These are phyloP conservation scores for Pilasporangium apinafurcum DNA, from an alignment of 352 stramenopile species.

Conservation along the genomic window DNA sequence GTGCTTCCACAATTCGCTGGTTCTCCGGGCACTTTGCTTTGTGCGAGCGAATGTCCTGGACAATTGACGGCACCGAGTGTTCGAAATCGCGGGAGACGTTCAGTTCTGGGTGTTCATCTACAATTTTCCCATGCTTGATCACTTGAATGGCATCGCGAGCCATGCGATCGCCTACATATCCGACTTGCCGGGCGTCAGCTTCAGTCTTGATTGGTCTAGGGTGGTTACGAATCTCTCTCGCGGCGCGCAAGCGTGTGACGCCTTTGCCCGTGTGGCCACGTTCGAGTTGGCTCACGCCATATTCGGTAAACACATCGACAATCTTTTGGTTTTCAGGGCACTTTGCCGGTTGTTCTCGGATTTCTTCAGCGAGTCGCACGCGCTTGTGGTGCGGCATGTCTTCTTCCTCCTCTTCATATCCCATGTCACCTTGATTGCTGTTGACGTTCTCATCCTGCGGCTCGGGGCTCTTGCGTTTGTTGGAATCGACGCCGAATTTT, in stretches of 20 bases:
- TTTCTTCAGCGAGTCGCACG: conserved; percentile 44
- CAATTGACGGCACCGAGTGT: conserved; percentile 33
- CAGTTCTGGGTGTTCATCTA: conserved; percentile 29
- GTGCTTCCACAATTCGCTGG: conserved; percentile 51
- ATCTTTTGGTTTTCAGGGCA: conserved; percentile 66
- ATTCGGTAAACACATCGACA: conserved; percentile 63
- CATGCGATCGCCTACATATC: conserved; percentile 53
- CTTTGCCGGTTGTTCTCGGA: conserved; percentile 27
- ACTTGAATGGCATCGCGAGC: conserved; percentile 55
- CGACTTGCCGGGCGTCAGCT: conserved; percentile 27
- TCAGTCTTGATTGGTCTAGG: conserved; percentile 37
- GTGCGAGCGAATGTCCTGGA: conserved; percentile 37
- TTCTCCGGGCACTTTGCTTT: conserved; percentile 49
- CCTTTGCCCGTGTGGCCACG: conserved; percentile 70
- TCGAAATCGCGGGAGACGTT: conserved; percentile 47
- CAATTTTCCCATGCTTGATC: conserved; percentile 38
- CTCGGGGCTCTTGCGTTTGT: conserved; percentile 10
- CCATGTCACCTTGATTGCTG: conserved; percentile 3
- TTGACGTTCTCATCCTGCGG: conserved; percentile 9
- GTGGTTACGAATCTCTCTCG: conserved; percentile 49
- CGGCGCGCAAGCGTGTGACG: conserved; percentile 57
- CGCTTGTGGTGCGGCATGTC: conserved; percentile 52
- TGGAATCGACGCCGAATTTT: conserved; percentile 13
- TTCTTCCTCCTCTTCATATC: conserved; percentile 14
- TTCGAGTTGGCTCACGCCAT: conserved; percentile 50